A percentile compares a stretch with the other conserved stretches of the same genome.
Conservation (phyloP, 2,329 filamentous ascomycete species). For the Alternaria rosae region DNA sequence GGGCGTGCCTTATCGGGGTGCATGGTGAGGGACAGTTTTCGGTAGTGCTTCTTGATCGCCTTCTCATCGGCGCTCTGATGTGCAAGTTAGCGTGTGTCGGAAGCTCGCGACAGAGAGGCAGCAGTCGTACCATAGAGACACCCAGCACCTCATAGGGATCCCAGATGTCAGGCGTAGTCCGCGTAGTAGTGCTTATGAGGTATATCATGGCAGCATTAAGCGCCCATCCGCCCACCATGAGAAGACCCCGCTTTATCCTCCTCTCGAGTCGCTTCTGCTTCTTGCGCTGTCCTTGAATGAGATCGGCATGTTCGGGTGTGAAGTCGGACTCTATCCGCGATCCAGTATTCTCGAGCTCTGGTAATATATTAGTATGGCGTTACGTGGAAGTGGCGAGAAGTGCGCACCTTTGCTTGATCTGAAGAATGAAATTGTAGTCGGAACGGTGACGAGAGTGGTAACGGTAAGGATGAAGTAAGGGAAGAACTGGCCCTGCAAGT, state of each 20-base stretch:
- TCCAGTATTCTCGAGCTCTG: slow-evolving; percentile 78
- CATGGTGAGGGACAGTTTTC: slow-evolving; percentile 80
- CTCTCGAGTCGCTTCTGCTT: slow-evolving; percentile 91
- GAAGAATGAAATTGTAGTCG: slow-evolving; percentile 87
- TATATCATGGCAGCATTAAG: slow-evolving; percentile 92
- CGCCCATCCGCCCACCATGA: slow-evolving; percentile 79
- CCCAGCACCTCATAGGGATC: slow-evolving; percentile 96
- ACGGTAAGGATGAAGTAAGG: slow-evolving; percentile 98
- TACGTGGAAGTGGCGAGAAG: slow-evolving; percentile 6
- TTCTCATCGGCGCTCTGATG: slow-evolving; percentile 80
- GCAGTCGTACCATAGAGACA: slow-evolving; percentile 72
- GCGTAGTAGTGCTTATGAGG: slow-evolving; percentile 81
- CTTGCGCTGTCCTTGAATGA: slow-evolving; percentile 82
- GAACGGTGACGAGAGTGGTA: slow-evolving; percentile 84
- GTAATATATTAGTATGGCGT: slow-evolving; percentile 18
- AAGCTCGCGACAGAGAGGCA: not conserved
- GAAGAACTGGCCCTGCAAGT: slow-evolving; percentile 86
- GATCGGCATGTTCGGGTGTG: slow-evolving; percentile 80
- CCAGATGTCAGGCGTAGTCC: slow-evolving; percentile 79
- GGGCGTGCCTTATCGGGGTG: slow-evolving; percentile 94
- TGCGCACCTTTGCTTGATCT: slow-evolving; percentile 72
- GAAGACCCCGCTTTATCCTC: slow-evolving; percentile 81
- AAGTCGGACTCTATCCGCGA: slow-evolving; percentile 83
- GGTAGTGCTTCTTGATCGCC: slow-evolving; percentile 91
- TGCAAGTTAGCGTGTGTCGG: slow-evolving; percentile 27